Evolutionary conservation across 495 filamentous ascomycete species (phyloP).

Genomic region (Staphylotrichum longicolle): DNA sequence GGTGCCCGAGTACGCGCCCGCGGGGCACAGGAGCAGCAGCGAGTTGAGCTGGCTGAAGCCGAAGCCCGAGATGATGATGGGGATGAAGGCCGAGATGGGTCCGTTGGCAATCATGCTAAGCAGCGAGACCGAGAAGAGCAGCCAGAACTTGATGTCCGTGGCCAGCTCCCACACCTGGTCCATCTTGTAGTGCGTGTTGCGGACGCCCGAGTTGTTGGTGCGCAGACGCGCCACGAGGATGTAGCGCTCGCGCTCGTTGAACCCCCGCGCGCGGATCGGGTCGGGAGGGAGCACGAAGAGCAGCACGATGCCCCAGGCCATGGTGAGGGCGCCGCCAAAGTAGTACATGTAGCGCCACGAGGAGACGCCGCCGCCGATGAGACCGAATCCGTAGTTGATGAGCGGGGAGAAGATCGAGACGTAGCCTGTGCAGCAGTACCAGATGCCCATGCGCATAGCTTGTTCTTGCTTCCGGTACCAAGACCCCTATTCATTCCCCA

Average conservation of each 20-base stretch:
- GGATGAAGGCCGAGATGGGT: constrained; percentile 39
- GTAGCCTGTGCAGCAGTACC: constrained; percentile 45
- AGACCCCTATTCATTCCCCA: constrained; percentile 19
- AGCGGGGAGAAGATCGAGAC: constrained; percentile 49
- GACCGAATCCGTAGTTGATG: constrained; percentile 52
- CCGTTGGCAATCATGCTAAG: constrained; percentile 46
- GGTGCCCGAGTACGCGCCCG: constrained; percentile 40
- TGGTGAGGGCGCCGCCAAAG: constrained; percentile 40
- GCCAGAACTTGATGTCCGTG: constrained; percentile 46
- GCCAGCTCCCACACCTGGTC: constrained; percentile 48
- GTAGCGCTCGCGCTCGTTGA: constrained; percentile 41
- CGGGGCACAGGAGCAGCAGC: constrained; percentile 43
- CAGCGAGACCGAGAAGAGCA: constrained; percentile 37
- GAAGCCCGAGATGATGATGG: constrained; percentile 46
- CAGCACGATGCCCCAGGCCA: constrained; percentile 42
- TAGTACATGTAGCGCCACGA: constrained; percentile 45
- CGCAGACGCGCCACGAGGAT: constrained; percentile 42
- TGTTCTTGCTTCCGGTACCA: constrained; percentile 49
- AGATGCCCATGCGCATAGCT: constrained; percentile 48
- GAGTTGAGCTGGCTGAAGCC: constrained; percentile 47
- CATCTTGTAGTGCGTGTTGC: constrained; percentile 45
- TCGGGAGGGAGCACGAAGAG: constrained; percentile 42
- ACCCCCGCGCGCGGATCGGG: constrained; percentile 40
- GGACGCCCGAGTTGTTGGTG: constrained; percentile 42
- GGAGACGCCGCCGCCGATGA: constrained; percentile 41